These are phyloP conservation scores for Pseudocercospora ulei DNA, from an alignment of 2,329 filamentous ascomycete species.

Conservation along the genomic window DNA sequence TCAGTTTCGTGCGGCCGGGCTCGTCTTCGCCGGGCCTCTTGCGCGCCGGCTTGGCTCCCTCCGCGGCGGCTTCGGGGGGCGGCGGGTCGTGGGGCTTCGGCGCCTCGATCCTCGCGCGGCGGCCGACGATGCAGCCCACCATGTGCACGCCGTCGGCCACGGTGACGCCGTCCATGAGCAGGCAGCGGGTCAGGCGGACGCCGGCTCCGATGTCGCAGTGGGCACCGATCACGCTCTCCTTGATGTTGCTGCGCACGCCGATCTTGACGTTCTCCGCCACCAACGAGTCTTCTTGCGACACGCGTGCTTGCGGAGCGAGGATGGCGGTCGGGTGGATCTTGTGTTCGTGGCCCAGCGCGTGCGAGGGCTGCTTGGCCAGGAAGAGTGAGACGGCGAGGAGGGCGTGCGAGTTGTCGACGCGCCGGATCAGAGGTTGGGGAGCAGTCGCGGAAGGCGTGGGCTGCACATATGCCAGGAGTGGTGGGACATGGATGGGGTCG, in stretches of 20 bases:
- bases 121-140: conserved; percentile 77
- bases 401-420: conserved; percentile 77
- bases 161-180: conserved; percentile 85
- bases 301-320: conserved; percentile 68
- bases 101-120: conserved; percentile 71
- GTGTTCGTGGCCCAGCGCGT: conserved; percentile 61
- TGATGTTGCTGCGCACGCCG: conserved; percentile 82
- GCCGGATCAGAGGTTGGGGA: conserved; percentile 59
- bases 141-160: conserved; percentile 76
- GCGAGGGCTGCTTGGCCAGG: conserved; percentile 66
- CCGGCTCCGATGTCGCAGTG: conserved; percentile 78
- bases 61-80: conserved; percentile 12
- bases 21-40: conserved; percentile 45
- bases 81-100: conserved; percentile 17
- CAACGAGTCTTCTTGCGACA: conserved; percentile 71
- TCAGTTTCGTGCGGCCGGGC: conserved; percentile 49
- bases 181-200: conserved; percentile 74
- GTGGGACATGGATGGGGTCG: conserved; percentile 49
- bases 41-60: conserved; percentile 41
- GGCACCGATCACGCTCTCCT: conserved; percentile 78
- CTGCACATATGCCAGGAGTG: conserved; percentile 75
- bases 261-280: conserved; percentile 83
- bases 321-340: conserved; percentile 79
- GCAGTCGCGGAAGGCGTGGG: conserved; percentile 34
- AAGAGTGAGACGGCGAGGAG: conserved; percentile 73